A percentile compares a stretch with the other conserved stretches of the same genome.
Evolutionary conservation across 352 stramenopile species (phyloP).

Genomic region (Phytophthora macrochlamydospora): DNA sequence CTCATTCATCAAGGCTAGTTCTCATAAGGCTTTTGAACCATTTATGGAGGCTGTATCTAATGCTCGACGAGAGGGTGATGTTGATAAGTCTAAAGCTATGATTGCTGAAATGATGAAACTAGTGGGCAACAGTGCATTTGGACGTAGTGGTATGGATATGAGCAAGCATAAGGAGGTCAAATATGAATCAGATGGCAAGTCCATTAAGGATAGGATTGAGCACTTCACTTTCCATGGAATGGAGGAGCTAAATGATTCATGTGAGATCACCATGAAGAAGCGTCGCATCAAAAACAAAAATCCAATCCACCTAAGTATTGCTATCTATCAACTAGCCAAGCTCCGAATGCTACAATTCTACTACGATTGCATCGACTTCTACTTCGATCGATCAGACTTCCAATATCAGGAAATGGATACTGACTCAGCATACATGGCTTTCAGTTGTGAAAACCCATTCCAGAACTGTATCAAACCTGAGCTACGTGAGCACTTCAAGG

Average conservation of each 20-base stretch:
- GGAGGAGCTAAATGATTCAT: conserved; percentile 12
- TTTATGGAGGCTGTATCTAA: conserved; percentile 24
- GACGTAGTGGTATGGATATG: conserved; percentile 17
- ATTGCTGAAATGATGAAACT: conserved; percentile 27
- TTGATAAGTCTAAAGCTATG: conserved; percentile 18
- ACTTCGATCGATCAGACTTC: conserved; percentile 11
- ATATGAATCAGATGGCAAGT: conserved; percentile 9
- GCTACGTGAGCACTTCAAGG: conserved; percentile 10
- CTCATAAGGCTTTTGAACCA: conserved; percentile 19
- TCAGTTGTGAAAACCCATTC: conserved; percentile 11
- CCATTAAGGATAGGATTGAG: conserved; percentile 2
- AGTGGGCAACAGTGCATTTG: conserved; percentile 15
- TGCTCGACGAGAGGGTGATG: conserved; percentile 29
- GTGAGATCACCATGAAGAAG: conserved; percentile 9
- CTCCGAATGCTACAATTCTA: conserved; percentile 10
- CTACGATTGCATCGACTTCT: conserved; percentile 6
- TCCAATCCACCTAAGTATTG: background rate
- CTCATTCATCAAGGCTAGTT: conserved; percentile 24
- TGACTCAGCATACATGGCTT: conserved; percentile 8
- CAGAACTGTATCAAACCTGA: conserved; percentile 20
- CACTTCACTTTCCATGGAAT: conserved; percentile 9
- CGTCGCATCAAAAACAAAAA: background rate
- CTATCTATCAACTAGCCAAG: conserved; percentile 4
- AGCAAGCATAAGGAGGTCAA: conserved; percentile 18
- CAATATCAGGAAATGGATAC: conserved; percentile 23